These are phyloP conservation scores for Haplographium delicatum DNA, from an alignment of 495 filamentous ascomycete genomes.

Conservation along the genomic window DNA sequence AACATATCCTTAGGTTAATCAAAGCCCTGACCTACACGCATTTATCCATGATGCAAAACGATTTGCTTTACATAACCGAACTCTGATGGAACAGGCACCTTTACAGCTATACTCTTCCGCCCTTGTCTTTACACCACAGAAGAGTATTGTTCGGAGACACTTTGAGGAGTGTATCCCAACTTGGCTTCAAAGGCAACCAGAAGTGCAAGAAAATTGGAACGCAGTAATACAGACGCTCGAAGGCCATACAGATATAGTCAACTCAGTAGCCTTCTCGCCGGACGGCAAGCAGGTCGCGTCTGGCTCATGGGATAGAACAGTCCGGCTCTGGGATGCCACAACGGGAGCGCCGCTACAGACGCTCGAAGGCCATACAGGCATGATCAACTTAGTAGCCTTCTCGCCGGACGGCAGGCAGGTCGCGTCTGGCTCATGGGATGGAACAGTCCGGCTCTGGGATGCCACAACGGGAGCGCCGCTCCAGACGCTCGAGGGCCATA, in stretches of 20 bases:
- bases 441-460: too few species aligned
- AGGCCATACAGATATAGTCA: slow-evolving; percentile 14
- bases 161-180: slow-evolving; percentile 9
- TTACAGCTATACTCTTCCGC: slow-evolving; percentile 29
- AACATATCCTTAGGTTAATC: not conserved
- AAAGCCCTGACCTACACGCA: not conserved
- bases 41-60: slow-evolving; percentile 32
- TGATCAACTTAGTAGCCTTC: too few species aligned
- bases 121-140: slow-evolving; percentile 12
- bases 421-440: too few species aligned
- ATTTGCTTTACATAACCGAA: slow-evolving; percentile 33
- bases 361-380: too few species aligned
- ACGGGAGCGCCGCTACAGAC: too few species aligned
- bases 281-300: too few species aligned
- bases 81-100: slow-evolving; percentile 26
- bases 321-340: too few species aligned
- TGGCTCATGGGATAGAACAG: too few species aligned
- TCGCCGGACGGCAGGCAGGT: too few species aligned
- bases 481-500: too few species aligned
- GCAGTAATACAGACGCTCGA: slow-evolving; percentile 17
- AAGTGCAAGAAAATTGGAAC: slow-evolving; percentile 13
- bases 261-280: too few species aligned
- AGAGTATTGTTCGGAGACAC: not conserved
- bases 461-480: too few species aligned
- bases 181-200: slow-evolving; percentile 13